Conservation (phyloP, 805 yeast species). For the Monosporozyma servazzii region DNA sequence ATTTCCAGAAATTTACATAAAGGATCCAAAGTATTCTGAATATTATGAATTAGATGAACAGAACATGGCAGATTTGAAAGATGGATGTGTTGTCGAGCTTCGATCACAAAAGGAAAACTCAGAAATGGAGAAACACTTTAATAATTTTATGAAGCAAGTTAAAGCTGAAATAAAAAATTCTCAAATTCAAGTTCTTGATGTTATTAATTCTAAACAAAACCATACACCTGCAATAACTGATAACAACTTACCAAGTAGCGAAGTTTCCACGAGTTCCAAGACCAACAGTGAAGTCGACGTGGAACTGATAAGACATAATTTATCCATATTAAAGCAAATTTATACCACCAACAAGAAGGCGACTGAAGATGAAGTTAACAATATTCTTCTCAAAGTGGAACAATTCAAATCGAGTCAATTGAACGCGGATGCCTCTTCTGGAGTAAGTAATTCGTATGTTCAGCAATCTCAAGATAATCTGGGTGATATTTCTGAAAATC, state of each 20-base stretch:
- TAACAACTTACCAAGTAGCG: neutral
- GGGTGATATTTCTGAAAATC: conserved; percentile 63
- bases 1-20: conserved; percentile 73
- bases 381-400: conserved; percentile 38
- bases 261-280: neutral
- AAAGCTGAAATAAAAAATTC: conserved; percentile 11
- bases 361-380: conserved; percentile 36
- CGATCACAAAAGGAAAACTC: conserved; percentile 13
- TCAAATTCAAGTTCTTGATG: conserved; percentile 3
- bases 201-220: neutral
- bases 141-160: conserved; percentile 7
- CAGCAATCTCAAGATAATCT: conserved; percentile 63
- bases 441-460: conserved; percentile 49
- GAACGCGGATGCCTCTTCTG: conserved; percentile 26
- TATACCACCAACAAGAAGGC: conserved; percentile 37
- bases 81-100: conserved; percentile 53
- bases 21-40: conserved; percentile 48
- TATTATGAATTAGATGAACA: conserved; percentile 76
- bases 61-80: conserved; percentile 45
- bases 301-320: conserved; percentile 44
- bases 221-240: neutral
- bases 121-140: conserved; percentile 1
- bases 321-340: conserved; percentile 50
- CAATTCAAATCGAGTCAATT: conserved; percentile 44
- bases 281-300: conserved; percentile 15